Evolutionary conservation across 1,284 basidiomycete genomes (phyloP), one percentile per base, ranked within the genome.

Genomic region (Blastosporella zonata): DNA sequence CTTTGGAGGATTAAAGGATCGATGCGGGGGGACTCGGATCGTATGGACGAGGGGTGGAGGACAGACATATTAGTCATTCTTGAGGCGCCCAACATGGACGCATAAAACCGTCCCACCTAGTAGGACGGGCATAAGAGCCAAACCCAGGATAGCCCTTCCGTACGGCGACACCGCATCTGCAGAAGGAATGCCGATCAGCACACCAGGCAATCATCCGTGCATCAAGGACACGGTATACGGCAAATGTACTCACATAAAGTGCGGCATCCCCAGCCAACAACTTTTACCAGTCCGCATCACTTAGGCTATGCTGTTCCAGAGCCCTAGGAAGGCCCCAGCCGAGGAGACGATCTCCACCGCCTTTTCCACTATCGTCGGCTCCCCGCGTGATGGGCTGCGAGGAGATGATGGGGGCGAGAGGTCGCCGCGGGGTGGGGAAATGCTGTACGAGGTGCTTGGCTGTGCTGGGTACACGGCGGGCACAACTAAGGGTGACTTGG

Each of bases 341-440:
- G 72, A 78, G 33, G 77, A 79, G 52, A 87, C 79, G 23, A 87
- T 82, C 43, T 81, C 83, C n/a, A 79, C 82, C 12, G 84, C 84
- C 55, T 83, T 81, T 35, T 75, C 76, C n/a, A 84, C 80, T 15
- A 86, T 73, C 22, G 77, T 77, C 13, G 64, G 66, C 28, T 66
- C 63, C 44, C 63, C 42, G 43, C 46, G 40, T 15, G 42, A n/a
- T 4, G 53, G 51, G 13, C 53, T 52, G 13, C 46, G 50, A 6
- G 54, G 48, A 2, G 50, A 52, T 12, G 51, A 40, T 18, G 49
- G 41, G 2, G 50, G 28, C 7, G 47, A 49, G 12, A 54, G 44
- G 12, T 51, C 51, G 12, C 17, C 44, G 27, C 54, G 50, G 8
- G 60, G 59, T 12, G 53, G 50, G 6, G 57, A 56, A 38, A 56